A percentile compares a stretch with the other conserved stretches of the same genome.
Evolutionary conservation across 306 rosid genomes (phyloP).

Genomic region (Cicer cuneatum): DNA sequence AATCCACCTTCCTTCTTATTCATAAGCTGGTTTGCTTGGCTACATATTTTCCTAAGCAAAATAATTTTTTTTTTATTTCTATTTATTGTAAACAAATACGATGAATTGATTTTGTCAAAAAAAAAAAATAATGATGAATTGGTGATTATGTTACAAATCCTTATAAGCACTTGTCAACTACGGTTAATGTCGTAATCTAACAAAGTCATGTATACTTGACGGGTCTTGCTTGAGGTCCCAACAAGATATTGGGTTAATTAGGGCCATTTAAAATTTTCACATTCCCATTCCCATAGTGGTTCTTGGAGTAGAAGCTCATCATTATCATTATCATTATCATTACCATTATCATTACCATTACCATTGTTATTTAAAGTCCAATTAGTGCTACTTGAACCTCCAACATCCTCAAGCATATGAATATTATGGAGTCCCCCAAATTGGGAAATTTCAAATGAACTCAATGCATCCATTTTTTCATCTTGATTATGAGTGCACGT

Average conservation of each 20-base stretch:
- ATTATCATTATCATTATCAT: not conserved
- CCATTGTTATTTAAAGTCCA: slow-evolving; percentile 40
- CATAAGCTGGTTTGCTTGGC: no score
- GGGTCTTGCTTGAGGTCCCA: slow-evolving; percentile 22
- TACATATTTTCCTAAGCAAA: no score
- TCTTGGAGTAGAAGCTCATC: slow-evolving; percentile 42
- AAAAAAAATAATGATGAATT: not conserved
- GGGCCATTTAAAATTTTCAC: slow-evolving; percentile 58
- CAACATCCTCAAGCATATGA: slow-evolving; percentile 25
- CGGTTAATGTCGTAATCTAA: not conserved
- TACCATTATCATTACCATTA: not conserved
- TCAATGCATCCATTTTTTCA: slow-evolving; percentile 36
- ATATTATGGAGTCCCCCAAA: not conserved
- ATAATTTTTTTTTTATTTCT: not conserved
- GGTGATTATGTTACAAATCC: slow-evolving; percentile 13
- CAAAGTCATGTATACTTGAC: not conserved
- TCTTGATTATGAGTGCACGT: not conserved
- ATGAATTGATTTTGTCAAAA: no score
- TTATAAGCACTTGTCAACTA: not conserved
- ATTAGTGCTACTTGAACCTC: slow-evolving; percentile 43
- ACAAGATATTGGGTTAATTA: slow-evolving; percentile 36
- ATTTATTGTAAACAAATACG: not conserved
- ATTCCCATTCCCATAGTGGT: slow-evolving; percentile 65
- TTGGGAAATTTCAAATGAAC: slow-evolving; percentile 44
- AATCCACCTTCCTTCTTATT: no score